Percentiles rank a stretch among this genome's conserved stretches.
Evolutionary conservation across 768 basidiomycete species (phyloP).

Genomic region (Strobilomyces dryophilus): DNA sequence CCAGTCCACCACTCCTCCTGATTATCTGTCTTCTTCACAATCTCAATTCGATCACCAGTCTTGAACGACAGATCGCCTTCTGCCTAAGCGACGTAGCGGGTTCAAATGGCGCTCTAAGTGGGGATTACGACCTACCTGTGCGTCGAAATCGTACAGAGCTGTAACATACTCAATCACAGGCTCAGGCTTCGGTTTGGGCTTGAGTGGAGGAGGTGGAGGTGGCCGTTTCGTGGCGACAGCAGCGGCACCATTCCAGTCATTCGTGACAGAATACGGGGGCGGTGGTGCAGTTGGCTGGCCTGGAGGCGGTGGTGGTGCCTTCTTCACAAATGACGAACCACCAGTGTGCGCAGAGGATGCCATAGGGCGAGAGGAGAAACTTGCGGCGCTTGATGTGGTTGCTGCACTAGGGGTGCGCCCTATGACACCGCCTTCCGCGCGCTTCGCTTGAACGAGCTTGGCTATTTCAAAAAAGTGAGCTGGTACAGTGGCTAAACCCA

Average conservation of each 20-base stretch:
- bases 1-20: constrained; percentile 99
- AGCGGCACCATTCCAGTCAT: constrained; percentile 16
- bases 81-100: constrained; percentile 42
- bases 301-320: constrained; percentile 36
- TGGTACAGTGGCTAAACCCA: not conserved
- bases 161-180: constrained; percentile 73
- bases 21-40: constrained; percentile 77
- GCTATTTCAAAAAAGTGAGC: constrained; percentile 39
- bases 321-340: constrained; percentile 38
- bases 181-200: constrained; percentile 76
- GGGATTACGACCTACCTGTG: constrained; percentile 54
- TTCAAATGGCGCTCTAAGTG: not conserved
- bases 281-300: constrained; percentile 40
- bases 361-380: constrained; percentile 22
- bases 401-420: constrained; percentile 27
- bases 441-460: constrained; percentile 60
- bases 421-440: constrained; percentile 29
- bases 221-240: constrained; percentile 59
- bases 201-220: constrained; percentile 89
- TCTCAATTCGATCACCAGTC: constrained; percentile 86
- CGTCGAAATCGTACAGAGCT: constrained; percentile 91
- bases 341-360: constrained; percentile 26
- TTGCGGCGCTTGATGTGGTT: constrained; percentile 27
- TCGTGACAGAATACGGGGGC: constrained; percentile 30
- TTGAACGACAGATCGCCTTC: constrained; percentile 91